A percentile compares a stretch with the other conserved stretches of the same genome.
These are phyloP conservation scores for Termitomyces sp. DNA, from an alignment of 768 basidiomycete species.

Conservation along the genomic window DNA sequence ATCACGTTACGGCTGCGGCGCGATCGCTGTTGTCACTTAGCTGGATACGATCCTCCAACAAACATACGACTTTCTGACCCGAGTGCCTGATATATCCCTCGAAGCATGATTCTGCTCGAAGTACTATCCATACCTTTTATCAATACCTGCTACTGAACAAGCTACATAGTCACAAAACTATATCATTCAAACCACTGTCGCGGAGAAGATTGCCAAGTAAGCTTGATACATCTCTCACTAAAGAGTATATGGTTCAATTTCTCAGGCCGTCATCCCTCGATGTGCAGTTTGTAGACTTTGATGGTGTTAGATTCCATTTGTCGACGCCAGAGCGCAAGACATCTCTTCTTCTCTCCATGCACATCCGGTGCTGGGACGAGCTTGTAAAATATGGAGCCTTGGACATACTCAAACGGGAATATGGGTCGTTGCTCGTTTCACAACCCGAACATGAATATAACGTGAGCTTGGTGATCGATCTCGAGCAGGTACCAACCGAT, in stretches of 20 bases:
- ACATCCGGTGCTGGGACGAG: constrained; percentile 96
- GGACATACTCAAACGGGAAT: constrained; percentile 76
- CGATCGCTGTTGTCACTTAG: neutral
- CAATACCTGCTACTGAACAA: constrained; percentile 5
- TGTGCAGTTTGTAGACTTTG: constrained; percentile 96
- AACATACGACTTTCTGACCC: neutral
- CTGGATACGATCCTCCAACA: neutral
- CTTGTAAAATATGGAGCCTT: constrained; percentile 82
- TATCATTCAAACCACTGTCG: constrained; percentile 86
- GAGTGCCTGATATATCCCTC: neutral
- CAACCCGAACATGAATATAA: constrained; percentile 86
- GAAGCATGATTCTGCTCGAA: constrained; percentile 79
- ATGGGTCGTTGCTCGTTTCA: constrained; percentile 61
- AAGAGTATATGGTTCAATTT: constrained; percentile 7
- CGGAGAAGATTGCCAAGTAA: constrained; percentile 84
- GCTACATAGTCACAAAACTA: constrained; percentile 74
- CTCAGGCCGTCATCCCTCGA: constrained; percentile 85
- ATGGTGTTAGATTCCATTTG: constrained; percentile 91
- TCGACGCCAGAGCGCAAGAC: constrained; percentile 86
- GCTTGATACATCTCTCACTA: neutral
- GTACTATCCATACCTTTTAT: constrained; percentile 29
- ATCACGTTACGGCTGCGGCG: neutral
- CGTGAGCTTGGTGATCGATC: constrained; percentile 80
- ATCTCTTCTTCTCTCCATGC: constrained; percentile 84
- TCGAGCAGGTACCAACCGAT: constrained; percentile 79